Evolutionary conservation across 139 green algal species (phyloP).

Genomic region (Astrephomene gubernaculifera): DNA sequence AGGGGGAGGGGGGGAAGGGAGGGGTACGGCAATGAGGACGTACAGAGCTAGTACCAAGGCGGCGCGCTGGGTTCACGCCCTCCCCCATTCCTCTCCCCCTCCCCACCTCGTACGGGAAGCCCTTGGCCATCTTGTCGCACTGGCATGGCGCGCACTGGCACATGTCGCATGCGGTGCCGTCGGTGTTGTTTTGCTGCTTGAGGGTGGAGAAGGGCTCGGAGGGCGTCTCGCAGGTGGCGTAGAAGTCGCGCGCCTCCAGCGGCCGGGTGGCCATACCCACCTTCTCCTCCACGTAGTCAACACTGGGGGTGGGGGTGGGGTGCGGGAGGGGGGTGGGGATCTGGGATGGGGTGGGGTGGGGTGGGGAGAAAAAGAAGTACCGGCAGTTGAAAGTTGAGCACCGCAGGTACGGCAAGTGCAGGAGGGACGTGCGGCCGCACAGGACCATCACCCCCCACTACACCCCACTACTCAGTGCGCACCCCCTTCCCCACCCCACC

Average conservation of each 20-base stretch:
- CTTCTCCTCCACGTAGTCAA: conserved; percentile 50
- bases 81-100: not conserved
- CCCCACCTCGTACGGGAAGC: conserved; percentile 9
- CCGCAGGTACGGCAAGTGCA: no score
- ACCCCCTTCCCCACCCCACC: not conserved
- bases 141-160: conserved; percentile 53
- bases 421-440: no score
- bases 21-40: not conserved
- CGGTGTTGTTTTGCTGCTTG: conserved; percentile 22
- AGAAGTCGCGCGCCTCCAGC: conserved; percentile 30
- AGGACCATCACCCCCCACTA: no score
- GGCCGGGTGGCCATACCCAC: conserved; percentile 50
- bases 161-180: conserved; percentile 40
- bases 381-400: no score
- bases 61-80: not conserved
- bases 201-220: conserved; percentile 50
- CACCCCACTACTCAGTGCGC: no score
- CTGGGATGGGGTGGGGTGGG: not conserved
- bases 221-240: not conserved
- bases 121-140: conserved; percentile 36
- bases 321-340: not conserved
- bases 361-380: not conserved
- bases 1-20: not conserved
- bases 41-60: not conserved
- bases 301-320: not conserved